phyloP scores from a whole-genome alignment of 495 filamentous ascomycete genomes.

The Xylaria longipes region DNA sequence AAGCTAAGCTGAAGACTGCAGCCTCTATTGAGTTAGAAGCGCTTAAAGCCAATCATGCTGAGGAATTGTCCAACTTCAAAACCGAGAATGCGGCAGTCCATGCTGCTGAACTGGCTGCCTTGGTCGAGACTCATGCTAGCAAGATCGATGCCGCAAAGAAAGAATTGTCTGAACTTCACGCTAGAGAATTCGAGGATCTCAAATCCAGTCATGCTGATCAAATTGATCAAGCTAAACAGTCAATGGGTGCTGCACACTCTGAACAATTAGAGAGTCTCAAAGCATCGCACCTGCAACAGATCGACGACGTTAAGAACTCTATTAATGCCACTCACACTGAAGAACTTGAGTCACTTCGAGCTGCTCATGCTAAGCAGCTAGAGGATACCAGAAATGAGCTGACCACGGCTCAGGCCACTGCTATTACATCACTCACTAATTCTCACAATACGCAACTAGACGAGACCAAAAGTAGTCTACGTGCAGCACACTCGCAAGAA shows the following conservation, averaged over 20 bases:
- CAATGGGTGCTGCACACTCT: conserved; percentile 38
- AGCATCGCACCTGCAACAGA: conserved; percentile 42
- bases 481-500: conserved; percentile 39
- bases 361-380: conserved; percentile 46
- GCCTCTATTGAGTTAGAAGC: conserved; percentile 34
- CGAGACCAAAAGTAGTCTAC: conserved; percentile 38
- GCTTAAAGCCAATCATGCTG: conserved; percentile 38
- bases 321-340: conserved; percentile 33
- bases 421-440: conserved; percentile 16
- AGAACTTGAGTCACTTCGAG: conserved; percentile 46
- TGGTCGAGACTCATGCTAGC: conserved; percentile 32
- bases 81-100: conserved; percentile 38
- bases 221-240: conserved; percentile 40
- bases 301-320: conserved; percentile 42
- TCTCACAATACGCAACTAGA: conserved; percentile 22
- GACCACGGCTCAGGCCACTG: conserved; percentile 30
- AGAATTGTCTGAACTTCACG: conserved; percentile 51
- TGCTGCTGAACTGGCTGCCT: conserved; percentile 35
- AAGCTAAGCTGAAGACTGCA: conserved; percentile 37
- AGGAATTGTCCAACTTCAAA: conserved; percentile 43
- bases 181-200: conserved; percentile 54
- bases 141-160: conserved; percentile 47
- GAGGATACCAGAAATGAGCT: conserved; percentile 45
- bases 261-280: conserved; percentile 46
- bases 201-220: conserved; percentile 47